phyloP scores from a whole-genome alignment of 805 yeast genomes.

The Metschnikowia kunwiensis region DNA sequence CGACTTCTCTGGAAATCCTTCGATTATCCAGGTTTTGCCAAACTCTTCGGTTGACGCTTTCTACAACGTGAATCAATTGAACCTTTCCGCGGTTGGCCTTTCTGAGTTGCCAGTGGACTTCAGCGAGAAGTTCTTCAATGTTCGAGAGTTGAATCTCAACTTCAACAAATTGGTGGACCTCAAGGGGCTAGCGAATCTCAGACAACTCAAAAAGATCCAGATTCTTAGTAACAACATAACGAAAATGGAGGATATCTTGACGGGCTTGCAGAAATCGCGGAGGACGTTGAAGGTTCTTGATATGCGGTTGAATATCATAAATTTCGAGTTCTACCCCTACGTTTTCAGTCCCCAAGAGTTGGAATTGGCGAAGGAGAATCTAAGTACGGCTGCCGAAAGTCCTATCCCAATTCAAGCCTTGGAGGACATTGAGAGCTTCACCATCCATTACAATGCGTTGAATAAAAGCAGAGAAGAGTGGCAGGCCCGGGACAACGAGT shows the following conservation, averaged over 20 bases:
- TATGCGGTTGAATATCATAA: conserved; percentile 48
- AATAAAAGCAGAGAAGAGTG: conserved; percentile 37
- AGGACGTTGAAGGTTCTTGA: conserved; percentile 39
- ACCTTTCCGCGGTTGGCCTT: conserved; percentile 49
- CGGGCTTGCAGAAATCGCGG: conserved; percentile 30
- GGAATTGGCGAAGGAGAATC: conserved; percentile 19
- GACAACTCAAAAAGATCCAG: conserved; percentile 37
- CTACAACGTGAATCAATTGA: conserved; percentile 37
- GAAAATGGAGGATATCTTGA: conserved; percentile 31
- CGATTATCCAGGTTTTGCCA: conserved; percentile 2
- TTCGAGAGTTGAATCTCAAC: conserved; percentile 47
- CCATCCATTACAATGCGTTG: conserved; percentile 44
- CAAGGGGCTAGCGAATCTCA: conserved; percentile 29
- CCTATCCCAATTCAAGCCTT: conserved; percentile 44
- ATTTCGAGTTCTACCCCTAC: conserved; percentile 48
- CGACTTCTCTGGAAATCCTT: conserved; percentile 41
- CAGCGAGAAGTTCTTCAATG: conserved; percentile 41
- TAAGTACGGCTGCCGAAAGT: conserved; percentile 14
- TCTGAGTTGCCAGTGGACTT: conserved; percentile 37
- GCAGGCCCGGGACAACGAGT: conserved; percentile 36
- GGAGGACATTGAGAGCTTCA: conserved; percentile 53
- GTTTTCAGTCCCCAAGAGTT: conserved; percentile 48
- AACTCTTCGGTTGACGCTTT: conserved; percentile 15
- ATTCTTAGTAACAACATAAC: conserved; percentile 46
- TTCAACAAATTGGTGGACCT: conserved; percentile 45